Evolutionary conservation across 2,329 filamentous ascomycete species (phyloP).

Genomic region (Xylariaceae sp.): DNA sequence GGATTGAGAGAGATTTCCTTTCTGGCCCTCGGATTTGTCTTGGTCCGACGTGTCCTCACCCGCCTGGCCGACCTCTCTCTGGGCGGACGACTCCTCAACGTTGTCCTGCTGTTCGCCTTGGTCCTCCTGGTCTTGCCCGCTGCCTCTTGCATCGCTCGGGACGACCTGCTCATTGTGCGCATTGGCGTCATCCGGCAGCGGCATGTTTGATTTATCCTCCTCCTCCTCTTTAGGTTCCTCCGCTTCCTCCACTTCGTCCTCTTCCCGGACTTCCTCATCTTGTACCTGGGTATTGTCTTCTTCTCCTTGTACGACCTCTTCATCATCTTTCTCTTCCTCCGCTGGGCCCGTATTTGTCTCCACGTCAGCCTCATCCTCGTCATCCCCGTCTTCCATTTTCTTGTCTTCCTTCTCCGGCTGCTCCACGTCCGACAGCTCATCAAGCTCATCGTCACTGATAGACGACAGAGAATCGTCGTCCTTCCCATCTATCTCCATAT

Average conservation of each 20-base stretch:
- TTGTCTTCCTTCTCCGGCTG: constrained; percentile 41
- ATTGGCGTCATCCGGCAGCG: constrained; percentile 39
- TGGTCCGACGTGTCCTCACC: constrained; percentile 61
- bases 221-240: constrained; percentile 29
- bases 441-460: constrained; percentile 51
- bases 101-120: constrained; percentile 58
- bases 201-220: constrained; percentile 23
- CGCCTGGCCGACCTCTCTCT: constrained; percentile 61
- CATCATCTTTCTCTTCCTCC: constrained; percentile 49
- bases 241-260: constrained; percentile 32
- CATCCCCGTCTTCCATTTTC: constrained; percentile 34
- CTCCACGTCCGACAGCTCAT: constrained; percentile 49
- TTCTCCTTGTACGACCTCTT: constrained; percentile 47
- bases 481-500: constrained; percentile 75
- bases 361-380: constrained; percentile 40
- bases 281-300: constrained; percentile 29
- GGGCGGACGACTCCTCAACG: constrained; percentile 53
- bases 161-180: constrained; percentile 57
- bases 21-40: constrained; percentile 57
- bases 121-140: constrained; percentile 61
- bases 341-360: constrained; percentile 39
- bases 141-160: constrained; percentile 57
- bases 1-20: constrained; percentile 48
- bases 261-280: too few species aligned
- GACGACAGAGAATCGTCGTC: constrained; percentile 49